These are phyloP conservation scores for Symbiodinium pilosum DNA, from an alignment of 73 alveolate genomes.

Conservation along the genomic window DNA sequence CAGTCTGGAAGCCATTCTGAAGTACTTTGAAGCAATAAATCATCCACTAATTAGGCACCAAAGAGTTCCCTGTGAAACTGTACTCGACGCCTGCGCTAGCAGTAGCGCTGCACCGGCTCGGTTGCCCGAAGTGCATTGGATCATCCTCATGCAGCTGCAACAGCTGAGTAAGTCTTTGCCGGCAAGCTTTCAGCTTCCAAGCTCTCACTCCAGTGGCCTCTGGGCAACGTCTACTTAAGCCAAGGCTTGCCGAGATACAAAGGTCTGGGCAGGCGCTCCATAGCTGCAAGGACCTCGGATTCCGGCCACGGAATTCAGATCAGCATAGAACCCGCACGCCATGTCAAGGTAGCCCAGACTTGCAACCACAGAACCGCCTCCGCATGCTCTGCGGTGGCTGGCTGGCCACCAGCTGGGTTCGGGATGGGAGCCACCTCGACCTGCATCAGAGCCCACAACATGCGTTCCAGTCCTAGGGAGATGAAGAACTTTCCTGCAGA, in stretches of 20 bases:
- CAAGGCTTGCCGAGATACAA: background rate
- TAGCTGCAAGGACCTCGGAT: conserved; percentile 54
- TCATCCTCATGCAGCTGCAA: conserved; percentile 39
- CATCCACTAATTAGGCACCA: too few species aligned
- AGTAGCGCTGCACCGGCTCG: conserved; percentile 81
- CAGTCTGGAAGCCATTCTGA: too few species aligned
- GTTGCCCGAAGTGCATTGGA: conserved; percentile 76
- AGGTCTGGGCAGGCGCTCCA: conserved; percentile 48
- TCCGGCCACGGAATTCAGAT: background rate
- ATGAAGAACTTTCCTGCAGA: too few species aligned
- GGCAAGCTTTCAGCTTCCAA: too few species aligned
- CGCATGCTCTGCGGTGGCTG: conserved; percentile 60
- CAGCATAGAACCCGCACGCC: background rate
- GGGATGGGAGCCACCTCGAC: conserved; percentile 88
- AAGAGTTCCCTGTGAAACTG: too few species aligned
- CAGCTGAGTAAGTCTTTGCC: too few species aligned
- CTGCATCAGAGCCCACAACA: conserved; percentile 29
- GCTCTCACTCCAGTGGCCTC: background rate
- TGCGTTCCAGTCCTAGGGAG: too few species aligned
- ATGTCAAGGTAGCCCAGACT: background rate
- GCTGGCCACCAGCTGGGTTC: conserved; percentile 19
- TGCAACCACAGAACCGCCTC: background rate
- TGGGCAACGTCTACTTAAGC: too few species aligned
- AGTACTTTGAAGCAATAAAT: too few species aligned
- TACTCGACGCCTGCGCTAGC: conserved; percentile 31